phyloP scores from a whole-genome alignment of 2,329 filamentous ascomycete species.

The Trichoderma afroharzianum region DNA sequence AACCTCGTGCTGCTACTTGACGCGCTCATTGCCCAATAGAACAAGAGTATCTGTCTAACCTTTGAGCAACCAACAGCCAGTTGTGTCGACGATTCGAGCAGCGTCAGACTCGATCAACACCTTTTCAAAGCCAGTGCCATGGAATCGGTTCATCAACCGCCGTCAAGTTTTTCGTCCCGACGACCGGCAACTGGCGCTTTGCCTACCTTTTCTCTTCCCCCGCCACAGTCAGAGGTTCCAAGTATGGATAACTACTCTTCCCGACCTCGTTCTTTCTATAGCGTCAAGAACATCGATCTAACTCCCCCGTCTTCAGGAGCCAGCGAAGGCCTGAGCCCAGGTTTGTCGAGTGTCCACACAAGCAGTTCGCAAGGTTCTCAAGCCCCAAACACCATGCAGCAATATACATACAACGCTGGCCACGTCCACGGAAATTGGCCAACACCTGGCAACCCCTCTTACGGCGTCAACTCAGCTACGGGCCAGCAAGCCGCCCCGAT shows the following conservation, averaged over 20 bases:
- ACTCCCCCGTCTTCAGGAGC: constrained; percentile 41
- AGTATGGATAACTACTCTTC: constrained; percentile 30
- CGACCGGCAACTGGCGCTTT: constrained; percentile 33
- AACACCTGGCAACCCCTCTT: constrained; percentile 46
- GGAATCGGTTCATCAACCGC: constrained; percentile 24
- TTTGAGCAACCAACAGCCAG: not conserved
- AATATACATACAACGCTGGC: constrained; percentile 46
- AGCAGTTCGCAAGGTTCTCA: constrained; percentile 57
- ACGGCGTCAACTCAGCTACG: constrained; percentile 50
- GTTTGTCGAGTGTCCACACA: constrained; percentile 58
- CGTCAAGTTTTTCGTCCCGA: constrained; percentile 32
- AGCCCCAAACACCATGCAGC: constrained; percentile 42
- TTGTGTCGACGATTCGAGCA: not conserved
- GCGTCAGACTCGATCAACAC: not conserved
- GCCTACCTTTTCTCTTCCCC: constrained; percentile 36
- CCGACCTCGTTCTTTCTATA: constrained; percentile 27
- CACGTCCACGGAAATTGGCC: constrained; percentile 59
- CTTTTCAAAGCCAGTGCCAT: constrained; percentile 20
- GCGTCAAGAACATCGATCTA: constrained; percentile 20
- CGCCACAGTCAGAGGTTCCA: constrained; percentile 35
- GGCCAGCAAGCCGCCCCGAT: constrained; percentile 29
- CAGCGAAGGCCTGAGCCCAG: constrained; percentile 59
- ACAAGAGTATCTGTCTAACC: not conserved
- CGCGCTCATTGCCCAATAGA: not conserved
- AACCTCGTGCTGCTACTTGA: not conserved